Conservation (phyloP, 2,329 filamentous ascomycete genomes). For the Trichoderma cornu-damae region DNA sequence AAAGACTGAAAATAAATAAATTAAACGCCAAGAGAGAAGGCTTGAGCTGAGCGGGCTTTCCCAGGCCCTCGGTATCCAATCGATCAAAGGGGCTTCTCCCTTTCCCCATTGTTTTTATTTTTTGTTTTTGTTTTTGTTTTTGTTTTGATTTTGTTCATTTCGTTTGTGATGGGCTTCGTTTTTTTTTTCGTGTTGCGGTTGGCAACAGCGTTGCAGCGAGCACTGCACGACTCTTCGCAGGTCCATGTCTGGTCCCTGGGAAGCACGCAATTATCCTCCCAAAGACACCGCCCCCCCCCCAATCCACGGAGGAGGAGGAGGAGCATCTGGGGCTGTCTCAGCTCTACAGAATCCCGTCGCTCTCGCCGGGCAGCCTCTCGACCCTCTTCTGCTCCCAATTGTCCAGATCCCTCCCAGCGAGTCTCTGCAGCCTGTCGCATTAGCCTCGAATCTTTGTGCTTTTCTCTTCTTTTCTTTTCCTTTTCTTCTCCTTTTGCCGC, state of each 20-base stretch:
- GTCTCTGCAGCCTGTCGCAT: constrained; percentile 24
- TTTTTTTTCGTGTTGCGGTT: neutral
- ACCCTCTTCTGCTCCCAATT: constrained; percentile 97
- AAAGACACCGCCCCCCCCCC: neutral
- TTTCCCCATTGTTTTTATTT: neutral
- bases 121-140: neutral
- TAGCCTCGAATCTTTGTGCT: neutral
- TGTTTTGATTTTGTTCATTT: neutral
- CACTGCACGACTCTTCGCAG: neutral
- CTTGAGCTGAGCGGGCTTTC: constrained; percentile 3
- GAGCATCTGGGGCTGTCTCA: neutral
- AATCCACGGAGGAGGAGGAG: neutral
- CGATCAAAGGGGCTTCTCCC: neutral
- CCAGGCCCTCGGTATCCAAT: constrained; percentile 15
- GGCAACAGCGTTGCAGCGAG: neutral
- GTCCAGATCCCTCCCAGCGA: constrained; percentile 80
- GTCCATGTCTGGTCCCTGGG: neutral
- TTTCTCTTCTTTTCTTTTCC: no score
- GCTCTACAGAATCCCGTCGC: constrained; percentile 68
- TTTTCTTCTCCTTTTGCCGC: neutral
- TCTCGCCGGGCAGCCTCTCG: constrained; percentile 81
- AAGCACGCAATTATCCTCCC: neutral
- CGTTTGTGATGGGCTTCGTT: neutral
- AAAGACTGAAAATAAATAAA: no score
- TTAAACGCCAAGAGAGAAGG: constrained; percentile 7